Evolutionary conservation across 352 stramenopile genomes (phyloP).

Genomic region (Phytopythium montanum): DNA sequence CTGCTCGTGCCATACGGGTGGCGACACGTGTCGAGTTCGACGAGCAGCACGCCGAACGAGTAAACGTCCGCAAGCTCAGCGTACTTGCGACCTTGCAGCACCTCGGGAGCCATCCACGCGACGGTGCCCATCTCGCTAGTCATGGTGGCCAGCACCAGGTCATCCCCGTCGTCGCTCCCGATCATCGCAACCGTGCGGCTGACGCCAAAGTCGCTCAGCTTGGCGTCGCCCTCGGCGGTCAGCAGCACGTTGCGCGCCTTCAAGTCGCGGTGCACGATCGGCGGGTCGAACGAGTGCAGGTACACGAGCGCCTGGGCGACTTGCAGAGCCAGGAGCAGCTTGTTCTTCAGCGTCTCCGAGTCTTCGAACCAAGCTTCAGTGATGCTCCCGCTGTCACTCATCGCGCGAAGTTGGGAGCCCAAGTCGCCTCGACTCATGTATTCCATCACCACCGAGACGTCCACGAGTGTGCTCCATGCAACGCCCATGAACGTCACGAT

Average conservation of each 20-base stretch:
- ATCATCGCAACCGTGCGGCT: conserved; percentile 17
- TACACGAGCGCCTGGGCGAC: conserved; percentile 38
- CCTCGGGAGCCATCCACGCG: conserved; percentile 36
- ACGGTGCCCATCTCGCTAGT: conserved; percentile 33
- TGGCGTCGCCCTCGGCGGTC: conserved; percentile 17
- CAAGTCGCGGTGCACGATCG: conserved; percentile 51
- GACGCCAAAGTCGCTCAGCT: conserved; percentile 32
- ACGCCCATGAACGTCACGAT: conserved; percentile 43
- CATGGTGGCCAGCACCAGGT: conserved; percentile 17
- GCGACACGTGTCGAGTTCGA: conserved; percentile 25
- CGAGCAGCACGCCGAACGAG: conserved; percentile 34
- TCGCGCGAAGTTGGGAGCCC: conserved; percentile 13
- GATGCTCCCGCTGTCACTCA: neutral
- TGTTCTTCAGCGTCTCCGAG: conserved; percentile 5
- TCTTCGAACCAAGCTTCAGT: conserved; percentile 11
- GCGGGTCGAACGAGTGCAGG: conserved; percentile 31
- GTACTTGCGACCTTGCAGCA: conserved; percentile 27
- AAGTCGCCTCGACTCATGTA: conserved; percentile 37
- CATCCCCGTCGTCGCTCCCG: conserved; percentile 21
- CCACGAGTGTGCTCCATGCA: conserved; percentile 35
- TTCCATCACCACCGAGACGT: conserved; percentile 36
- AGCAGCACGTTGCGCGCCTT: conserved; percentile 47
- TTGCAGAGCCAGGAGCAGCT: conserved; percentile 22
- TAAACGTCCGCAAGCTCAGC: conserved; percentile 33
- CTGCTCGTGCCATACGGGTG: conserved; percentile 16